These are phyloP conservation scores for Podospora tetraspora DNA, from an alignment of 495 filamentous ascomycete species.

Conservation along the genomic window DNA sequence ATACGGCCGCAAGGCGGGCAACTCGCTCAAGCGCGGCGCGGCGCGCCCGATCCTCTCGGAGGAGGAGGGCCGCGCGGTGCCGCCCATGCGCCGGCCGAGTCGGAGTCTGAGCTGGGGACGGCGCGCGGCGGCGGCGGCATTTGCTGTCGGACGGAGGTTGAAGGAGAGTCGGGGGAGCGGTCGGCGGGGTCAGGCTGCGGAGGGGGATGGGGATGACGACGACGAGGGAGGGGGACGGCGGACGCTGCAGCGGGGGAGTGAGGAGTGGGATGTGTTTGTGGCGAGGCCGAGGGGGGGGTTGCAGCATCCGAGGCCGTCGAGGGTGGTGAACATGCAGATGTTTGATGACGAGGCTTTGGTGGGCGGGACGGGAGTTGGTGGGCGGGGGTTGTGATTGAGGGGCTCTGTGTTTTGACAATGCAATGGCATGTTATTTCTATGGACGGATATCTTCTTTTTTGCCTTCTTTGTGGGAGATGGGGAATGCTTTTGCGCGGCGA, in stretches of 20 bases:
- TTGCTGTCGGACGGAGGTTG: slow-evolving; percentile 17
- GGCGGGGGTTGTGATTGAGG: background rate
- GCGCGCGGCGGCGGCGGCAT: slow-evolving; percentile 21
- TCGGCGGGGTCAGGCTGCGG: slow-evolving; percentile 1
- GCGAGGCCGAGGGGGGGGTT: slow-evolving; percentile 26
- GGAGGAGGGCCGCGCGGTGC: slow-evolving; percentile 1
- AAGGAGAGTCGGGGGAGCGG: slow-evolving; percentile 7
- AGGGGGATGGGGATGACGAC: slow-evolving; percentile 5
- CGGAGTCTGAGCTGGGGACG: slow-evolving; percentile 22
- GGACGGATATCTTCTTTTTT: background rate
- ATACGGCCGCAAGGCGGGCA: slow-evolving; percentile 3
- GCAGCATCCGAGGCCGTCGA: slow-evolving; percentile 31
- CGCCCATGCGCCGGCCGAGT: background rate
- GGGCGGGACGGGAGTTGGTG: background rate
- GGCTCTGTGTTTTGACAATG: background rate
- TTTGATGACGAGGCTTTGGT: slow-evolving; percentile 25
- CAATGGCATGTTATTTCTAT: background rate
- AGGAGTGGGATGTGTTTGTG: slow-evolving; percentile 18
- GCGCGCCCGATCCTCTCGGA: slow-evolving; percentile 7
- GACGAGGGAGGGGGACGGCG: background rate
- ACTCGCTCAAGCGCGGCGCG: slow-evolving; percentile 4
- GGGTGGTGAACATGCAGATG: slow-evolving; percentile 30
- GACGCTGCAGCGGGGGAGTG: slow-evolving; percentile 7
- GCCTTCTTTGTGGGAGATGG: background rate
- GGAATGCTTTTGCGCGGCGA: background rate